Conservation (phyloP, 129 eudicot species). For the Smallanthus sonchifolius region DNA sequence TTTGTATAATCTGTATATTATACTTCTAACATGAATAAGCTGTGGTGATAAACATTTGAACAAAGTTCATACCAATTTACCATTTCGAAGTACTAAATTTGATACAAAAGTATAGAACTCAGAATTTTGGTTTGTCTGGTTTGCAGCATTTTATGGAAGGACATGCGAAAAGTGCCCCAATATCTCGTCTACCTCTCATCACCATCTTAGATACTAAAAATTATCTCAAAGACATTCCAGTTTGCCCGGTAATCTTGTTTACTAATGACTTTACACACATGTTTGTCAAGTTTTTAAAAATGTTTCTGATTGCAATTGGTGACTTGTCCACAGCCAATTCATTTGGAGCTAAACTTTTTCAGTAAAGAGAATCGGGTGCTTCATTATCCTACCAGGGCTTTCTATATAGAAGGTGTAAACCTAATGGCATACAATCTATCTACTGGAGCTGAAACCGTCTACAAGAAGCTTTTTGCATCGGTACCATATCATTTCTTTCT, state of each 20-base stretch:
- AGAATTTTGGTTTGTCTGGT: conserved; percentile 11
- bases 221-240: conserved; percentile 77
- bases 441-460: conserved; percentile 76
- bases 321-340: conserved; percentile 64
- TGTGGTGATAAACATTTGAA: conserved; percentile 3
- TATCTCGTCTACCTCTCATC: conserved; percentile 84
- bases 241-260: conserved; percentile 70
- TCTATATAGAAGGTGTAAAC: conserved; percentile 82
- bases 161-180: conserved; percentile 93
- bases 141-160: conserved; percentile 99
- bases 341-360: conserved; percentile 91
- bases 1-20: neutral
- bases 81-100: neutral
- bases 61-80: conserved; percentile 5
- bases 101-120: neutral
- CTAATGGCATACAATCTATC: conserved; percentile 92
- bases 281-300: conserved; percentile 9
- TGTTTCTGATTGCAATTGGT: conserved; percentile 23
- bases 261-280: neutral
- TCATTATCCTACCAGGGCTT: conserved; percentile 93
- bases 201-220: conserved; percentile 74
- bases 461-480: conserved; percentile 92
- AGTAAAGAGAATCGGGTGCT: conserved; percentile 84
- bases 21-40: neutral
- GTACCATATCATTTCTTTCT: conserved; percentile 36